Evolutionary conservation across 1,139 yeast species (phyloP).

Genomic region (Nakaseomyces sp.): DNA sequence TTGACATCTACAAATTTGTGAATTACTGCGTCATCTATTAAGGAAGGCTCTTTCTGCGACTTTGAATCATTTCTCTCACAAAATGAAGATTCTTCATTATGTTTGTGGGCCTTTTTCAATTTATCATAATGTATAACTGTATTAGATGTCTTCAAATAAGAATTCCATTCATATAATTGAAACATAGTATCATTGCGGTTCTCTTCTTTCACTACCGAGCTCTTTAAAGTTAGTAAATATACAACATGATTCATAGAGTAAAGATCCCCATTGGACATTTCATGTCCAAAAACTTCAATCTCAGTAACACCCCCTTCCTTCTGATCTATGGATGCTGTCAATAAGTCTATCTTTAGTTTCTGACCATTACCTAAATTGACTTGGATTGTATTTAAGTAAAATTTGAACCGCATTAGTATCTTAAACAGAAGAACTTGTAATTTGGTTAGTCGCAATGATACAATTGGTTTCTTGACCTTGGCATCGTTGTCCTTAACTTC

Average conservation of each 20-base stretch:
- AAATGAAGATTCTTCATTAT: not conserved
- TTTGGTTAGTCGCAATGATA: not conserved
- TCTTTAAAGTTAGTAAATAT: constrained; percentile 13
- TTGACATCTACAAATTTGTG: constrained; percentile 7
- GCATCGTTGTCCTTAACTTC: not conserved
- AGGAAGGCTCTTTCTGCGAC: not conserved
- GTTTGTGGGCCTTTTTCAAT: not conserved
- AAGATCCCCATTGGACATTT: constrained; percentile 11
- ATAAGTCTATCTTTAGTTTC: constrained; percentile 12
- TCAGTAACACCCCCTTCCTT: constrained; percentile 11
- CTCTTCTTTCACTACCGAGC: not conserved
- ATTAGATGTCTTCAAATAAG: constrained; percentile 1
- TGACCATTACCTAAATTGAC: constrained; percentile 11
- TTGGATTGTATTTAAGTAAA: constrained; percentile 1
- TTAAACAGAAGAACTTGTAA: constrained; percentile 4
- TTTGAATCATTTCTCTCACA: not conserved
- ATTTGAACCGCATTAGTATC: not conserved
- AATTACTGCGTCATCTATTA: constrained; percentile 1
- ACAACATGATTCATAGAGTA: constrained; percentile 18
- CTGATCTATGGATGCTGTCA: constrained; percentile 15
- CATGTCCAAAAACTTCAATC: constrained; percentile 18
- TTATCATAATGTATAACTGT: constrained; percentile 6
- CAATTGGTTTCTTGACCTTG: not conserved
- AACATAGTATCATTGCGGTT: not conserved
- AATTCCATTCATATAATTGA: constrained; percentile 1